Percentiles rank a stretch among this genome's conserved stretches.
Evolutionary conservation across 2,329 filamentous ascomycete species (phyloP).

Genomic region (Periconia sp.): DNA sequence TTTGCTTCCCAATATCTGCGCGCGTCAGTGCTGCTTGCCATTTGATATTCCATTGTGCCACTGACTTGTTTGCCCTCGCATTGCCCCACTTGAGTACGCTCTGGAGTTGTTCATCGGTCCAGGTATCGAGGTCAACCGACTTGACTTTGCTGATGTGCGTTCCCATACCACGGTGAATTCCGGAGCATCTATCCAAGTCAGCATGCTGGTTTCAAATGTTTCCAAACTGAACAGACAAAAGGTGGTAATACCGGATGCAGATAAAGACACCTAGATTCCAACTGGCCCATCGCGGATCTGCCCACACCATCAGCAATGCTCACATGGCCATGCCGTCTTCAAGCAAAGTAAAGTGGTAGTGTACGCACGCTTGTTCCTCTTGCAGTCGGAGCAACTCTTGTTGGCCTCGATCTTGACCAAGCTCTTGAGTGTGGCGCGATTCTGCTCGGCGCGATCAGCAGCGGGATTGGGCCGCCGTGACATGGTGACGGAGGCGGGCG

Average conservation of each 20-base stretch:
- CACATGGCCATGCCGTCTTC: neutral
- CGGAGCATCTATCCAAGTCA: slow-evolving; percentile 68
- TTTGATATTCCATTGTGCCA: neutral
- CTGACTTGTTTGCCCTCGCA: slow-evolving; percentile 86
- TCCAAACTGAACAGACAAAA: neutral
- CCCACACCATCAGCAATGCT: slow-evolving; percentile 19
- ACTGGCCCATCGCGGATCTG: slow-evolving; percentile 97
- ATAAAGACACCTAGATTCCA: slow-evolving; percentile 98
- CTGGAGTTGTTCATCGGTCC: slow-evolving; percentile 97
- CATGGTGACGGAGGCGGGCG: slow-evolving; percentile 54
- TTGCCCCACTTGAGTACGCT: slow-evolving; percentile 97
- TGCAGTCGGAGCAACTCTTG: slow-evolving; percentile 98
- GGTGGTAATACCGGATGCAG: slow-evolving; percentile 70
- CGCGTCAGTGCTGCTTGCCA: slow-evolving; percentile 23
- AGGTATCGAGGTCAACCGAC: slow-evolving; percentile 94
- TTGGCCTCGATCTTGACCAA: slow-evolving; percentile 93
- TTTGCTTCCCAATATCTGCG: slow-evolving; percentile 88
- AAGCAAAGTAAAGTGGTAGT: neutral
- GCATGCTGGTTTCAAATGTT: neutral
- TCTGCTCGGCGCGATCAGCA: slow-evolving; percentile 87
- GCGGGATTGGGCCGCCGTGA: slow-evolving; percentile 79
- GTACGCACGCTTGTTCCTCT: slow-evolving; percentile 89
- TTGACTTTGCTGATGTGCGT: slow-evolving; percentile 98
- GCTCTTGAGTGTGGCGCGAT: slow-evolving; percentile 90
- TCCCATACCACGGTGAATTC: slow-evolving; percentile 97